A percentile compares a stretch with the other conserved stretches of the same genome.
Conservation (phyloP, 2,329 filamentous ascomycete genomes). For the Venturia effusa region DNA sequence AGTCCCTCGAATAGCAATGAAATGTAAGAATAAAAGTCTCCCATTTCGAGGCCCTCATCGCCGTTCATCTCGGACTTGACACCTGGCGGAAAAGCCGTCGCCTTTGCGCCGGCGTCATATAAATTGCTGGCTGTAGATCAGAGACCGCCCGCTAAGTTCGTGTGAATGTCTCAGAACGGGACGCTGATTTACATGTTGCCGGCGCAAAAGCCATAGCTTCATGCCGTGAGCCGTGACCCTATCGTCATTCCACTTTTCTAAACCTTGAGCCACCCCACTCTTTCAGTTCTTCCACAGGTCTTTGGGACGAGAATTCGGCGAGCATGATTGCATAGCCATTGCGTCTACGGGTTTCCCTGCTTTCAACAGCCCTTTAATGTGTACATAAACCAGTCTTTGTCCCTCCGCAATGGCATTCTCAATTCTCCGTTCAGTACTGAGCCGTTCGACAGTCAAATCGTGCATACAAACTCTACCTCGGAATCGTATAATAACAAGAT, state of each 20-base stretch:
- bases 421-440: neutral
- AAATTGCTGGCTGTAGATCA: too few species aligned
- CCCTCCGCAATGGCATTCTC: neutral
- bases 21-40: neutral
- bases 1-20: neutral
- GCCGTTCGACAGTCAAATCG: neutral
- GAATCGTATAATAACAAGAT: neutral
- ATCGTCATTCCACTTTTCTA: conserved; percentile 1
- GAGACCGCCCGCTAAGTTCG: too few species aligned
- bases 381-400: neutral
- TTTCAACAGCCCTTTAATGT: neutral
- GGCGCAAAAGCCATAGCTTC: neutral
- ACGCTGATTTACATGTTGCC: too few species aligned
- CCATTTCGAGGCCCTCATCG: neutral
- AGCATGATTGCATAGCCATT: neutral
- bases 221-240: neutral
- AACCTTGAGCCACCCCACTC: neutral
- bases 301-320: neutral
- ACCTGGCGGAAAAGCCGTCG: too few species aligned
- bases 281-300: neutral
- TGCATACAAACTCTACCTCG: neutral
- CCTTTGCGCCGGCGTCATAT: too few species aligned
- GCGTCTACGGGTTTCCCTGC: neutral
- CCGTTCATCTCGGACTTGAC: neutral
- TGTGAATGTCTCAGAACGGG: too few species aligned